Evolutionary conservation across 2,329 filamentous ascomycete genomes (phyloP).

Genomic region (Phialophora tarda): DNA sequence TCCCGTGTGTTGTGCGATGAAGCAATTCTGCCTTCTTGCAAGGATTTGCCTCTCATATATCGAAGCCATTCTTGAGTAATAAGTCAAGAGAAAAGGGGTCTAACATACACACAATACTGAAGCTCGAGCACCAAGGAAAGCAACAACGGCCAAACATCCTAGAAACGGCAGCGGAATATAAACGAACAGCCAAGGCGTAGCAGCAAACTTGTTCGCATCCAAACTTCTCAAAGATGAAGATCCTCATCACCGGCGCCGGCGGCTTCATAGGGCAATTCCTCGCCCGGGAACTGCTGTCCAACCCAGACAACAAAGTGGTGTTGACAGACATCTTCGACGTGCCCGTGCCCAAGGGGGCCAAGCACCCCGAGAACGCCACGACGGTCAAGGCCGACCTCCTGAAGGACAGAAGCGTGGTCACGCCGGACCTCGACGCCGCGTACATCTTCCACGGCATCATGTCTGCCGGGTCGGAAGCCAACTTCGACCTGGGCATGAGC

Average conservation of each 20-base stretch:
- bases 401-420: constrained; percentile 48
- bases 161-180: not conserved
- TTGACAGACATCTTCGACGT: constrained; percentile 64
- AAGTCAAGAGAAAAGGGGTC: not conserved
- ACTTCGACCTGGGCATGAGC: constrained; percentile 63
- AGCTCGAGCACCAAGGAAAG: not conserved
- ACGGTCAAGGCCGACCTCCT: constrained; percentile 61
- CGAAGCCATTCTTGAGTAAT: not conserved
- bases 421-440: constrained; percentile 56
- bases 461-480: constrained; percentile 67
- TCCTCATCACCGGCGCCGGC: constrained; percentile 68
- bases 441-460: constrained; percentile 72
- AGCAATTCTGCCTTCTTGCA: not conserved
- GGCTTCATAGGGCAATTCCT: constrained; percentile 70
- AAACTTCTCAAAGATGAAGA: constrained; percentile 46
- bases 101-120: not conserved
- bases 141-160: not conserved
- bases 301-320: constrained; percentile 55
- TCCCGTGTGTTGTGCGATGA: constrained; percentile 3
- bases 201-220: not conserved
- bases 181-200: not conserved
- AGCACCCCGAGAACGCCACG: constrained; percentile 58
- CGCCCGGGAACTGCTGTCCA: constrained; percentile 60
- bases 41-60: not conserved
- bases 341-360: constrained; percentile 55